phyloP scores from a whole-genome alignment of 169 alveolate genomes.

The Cryptosporidium andersoni region DNA sequence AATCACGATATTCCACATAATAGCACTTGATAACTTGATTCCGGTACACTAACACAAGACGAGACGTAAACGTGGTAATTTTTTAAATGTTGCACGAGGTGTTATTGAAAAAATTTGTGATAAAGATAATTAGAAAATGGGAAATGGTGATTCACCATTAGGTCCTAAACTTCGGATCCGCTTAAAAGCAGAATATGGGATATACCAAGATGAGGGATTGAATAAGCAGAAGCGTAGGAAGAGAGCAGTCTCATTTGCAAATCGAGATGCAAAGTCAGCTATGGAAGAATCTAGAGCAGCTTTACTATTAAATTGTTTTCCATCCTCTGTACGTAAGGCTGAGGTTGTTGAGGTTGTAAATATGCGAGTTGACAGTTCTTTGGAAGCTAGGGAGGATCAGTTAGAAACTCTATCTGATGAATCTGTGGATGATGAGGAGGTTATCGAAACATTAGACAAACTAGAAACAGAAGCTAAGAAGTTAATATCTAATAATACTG shows the following conservation, averaged over 20 bases:
- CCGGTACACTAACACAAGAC: too few relatives aligned
- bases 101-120: too few relatives aligned
- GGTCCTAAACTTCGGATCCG: constrained; percentile 70
- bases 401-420: constrained; percentile 51
- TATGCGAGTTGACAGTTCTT: constrained; percentile 7
- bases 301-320: constrained; percentile 31
- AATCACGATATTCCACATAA: too few relatives aligned
- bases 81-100: too few relatives aligned
- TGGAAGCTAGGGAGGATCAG: constrained; percentile 34
- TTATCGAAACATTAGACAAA: constrained; percentile 24
- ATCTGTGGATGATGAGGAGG: constrained; percentile 32
- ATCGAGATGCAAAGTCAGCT: constrained; percentile 5
- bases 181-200: constrained; percentile 39
- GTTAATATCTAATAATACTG: constrained; percentile 18
- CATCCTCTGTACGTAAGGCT: constrained; percentile 52
- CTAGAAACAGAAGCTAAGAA: constrained; percentile 36
- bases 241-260: constrained; percentile 23
- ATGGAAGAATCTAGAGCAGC: constrained; percentile 27
- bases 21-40: too few relatives aligned
- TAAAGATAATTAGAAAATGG: constrained; percentile 11
- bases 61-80: too few relatives aligned
- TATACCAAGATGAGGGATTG: background rate
- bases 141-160: constrained; percentile 38
- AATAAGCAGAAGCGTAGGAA: constrained; percentile 19
- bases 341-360: constrained; percentile 55